Base-by-base conservation (phyloP, 768 basidiomycete genomes). In the Tricholoma hemisulphureum region DNA sequence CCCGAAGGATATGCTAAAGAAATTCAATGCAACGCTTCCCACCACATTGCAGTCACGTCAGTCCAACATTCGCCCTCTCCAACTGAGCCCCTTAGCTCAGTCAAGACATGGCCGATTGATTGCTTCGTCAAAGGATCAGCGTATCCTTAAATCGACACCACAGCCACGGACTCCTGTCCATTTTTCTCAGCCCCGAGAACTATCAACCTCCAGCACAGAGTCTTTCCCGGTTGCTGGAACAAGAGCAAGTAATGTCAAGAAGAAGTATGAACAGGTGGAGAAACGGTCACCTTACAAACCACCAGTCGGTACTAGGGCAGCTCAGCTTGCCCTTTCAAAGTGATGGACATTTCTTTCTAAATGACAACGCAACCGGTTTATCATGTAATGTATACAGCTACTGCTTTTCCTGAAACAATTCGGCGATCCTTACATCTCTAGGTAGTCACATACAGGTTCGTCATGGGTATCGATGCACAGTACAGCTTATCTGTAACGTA, bases 201-300 rank as follows among this genome's bases (percentile, higher is more conserved):
- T 51, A 16, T 58, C 58, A 23, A 55, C 46, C 34, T 62, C 72
- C 2, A 75, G 72, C 53, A 49, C 35, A 4, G 70, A 70, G 6
- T 66, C 69, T 3, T 75, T 76, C 56, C 77, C 78, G 1, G 39
- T 74, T 21, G 37, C 34, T 11, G 77, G 77, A 6, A 78, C 79
- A 2, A 68, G 69, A 20, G 78, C 79, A 7, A 73, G 72, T 60
- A 69, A 65, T 10, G 65, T 68, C 18, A 77, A 76, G 63, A 71
- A 71, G 57, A 61, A 53, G 24, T 50, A 66, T 26, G 62, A 69
- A 56, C 64, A 71, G 45, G 58, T 69, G 54, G 72, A 73, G 61
- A 77, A 73, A 45, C 56, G 53, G 13, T 68, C 68, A 8, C 74
- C 74, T 0, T 79, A 76, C 65, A 66, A 61, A 16, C 76, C 78